Conservation (phyloP, 352 stramenopile species). For the Pelagophyceae sp. region DNA sequence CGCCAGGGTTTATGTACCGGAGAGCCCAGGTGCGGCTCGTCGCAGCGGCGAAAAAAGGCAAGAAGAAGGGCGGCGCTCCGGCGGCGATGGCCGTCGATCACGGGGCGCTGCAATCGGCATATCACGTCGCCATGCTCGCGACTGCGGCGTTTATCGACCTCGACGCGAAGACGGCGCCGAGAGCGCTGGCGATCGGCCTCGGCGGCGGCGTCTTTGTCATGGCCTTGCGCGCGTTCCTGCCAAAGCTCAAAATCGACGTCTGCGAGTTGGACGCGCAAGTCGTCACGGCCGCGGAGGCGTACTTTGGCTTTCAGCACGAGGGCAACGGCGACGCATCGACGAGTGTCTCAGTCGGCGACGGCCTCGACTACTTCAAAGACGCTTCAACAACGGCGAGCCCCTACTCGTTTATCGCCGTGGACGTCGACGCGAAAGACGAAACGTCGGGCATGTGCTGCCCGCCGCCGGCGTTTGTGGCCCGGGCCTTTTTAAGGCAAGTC, state of each 20-base stretch:
- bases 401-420: slow-evolving; percentile 57
- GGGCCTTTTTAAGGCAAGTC: slow-evolving; percentile 41
- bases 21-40: no score
- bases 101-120: slow-evolving; percentile 58
- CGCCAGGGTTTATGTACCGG: no score
- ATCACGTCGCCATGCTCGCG: slow-evolving; percentile 62
- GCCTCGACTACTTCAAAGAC: slow-evolving; percentile 41
- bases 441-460: slow-evolving; percentile 51
- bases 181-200: slow-evolving; percentile 51
- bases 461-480: slow-evolving; percentile 52
- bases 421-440: slow-evolving; percentile 65
- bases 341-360: slow-evolving; percentile 46
- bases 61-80: slow-evolving; percentile 39
- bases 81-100: slow-evolving; percentile 43
- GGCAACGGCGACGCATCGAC: slow-evolving; percentile 35
- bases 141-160: slow-evolving; percentile 32
- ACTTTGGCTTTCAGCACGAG: slow-evolving; percentile 50
- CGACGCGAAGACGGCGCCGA: slow-evolving; percentile 1
- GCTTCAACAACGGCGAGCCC: background rate
- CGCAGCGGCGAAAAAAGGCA: no score
- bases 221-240: slow-evolving; percentile 53
- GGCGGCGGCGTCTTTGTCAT: slow-evolving; percentile 57
- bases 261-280: slow-evolving; percentile 58
- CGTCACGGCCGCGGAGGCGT: slow-evolving; percentile 51
- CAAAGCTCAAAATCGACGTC: slow-evolving; percentile 41